Percentiles rank a stretch among this genome's conserved stretches.
These are phyloP conservation scores for Penicillium sp. DNA, from an alignment of 2,329 filamentous ascomycete species.

Conservation along the genomic window DNA sequence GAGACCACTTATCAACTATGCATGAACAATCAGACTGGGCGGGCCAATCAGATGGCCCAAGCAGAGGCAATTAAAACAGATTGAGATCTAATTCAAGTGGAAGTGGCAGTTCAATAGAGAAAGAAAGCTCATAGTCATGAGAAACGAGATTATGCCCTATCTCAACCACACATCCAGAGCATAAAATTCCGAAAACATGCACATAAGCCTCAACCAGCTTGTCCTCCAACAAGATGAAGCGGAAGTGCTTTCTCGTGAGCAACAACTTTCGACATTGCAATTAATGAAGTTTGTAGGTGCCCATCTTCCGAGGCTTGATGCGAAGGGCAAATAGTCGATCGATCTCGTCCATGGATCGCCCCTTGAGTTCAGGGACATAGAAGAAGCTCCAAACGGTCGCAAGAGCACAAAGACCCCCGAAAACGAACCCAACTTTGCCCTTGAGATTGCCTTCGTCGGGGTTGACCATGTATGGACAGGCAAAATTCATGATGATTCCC, in stretches of 20 bases:
- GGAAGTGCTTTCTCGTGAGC: not conserved
- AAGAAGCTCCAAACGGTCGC: conserved; percentile 1
- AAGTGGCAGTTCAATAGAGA: no score
- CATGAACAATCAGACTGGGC: no score
- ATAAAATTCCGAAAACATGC: no score
- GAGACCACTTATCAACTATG: no score
- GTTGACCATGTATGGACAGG: conserved; percentile 51
- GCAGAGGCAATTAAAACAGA: no score
- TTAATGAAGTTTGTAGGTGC: not conserved
- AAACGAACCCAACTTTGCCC: not conserved
- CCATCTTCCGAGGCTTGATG: conserved; percentile 1
- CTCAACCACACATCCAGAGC: not conserved
- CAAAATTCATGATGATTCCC: conserved; percentile 49
- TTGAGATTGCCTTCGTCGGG: conserved; percentile 20
- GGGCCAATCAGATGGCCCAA: no score
- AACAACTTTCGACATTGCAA: not conserved
- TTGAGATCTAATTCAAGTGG: no score
- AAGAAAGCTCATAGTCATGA: no score
- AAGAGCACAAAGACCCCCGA: not conserved
- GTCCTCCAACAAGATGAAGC: not conserved
- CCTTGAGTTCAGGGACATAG: not conserved
- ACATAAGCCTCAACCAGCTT: no score
- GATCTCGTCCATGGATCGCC: not conserved
- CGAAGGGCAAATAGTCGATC: not conserved
- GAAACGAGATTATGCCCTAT: not conserved